Percentiles rank a stretch among this genome's conserved stretches.
Conservation (phyloP, 805 yeast species). For the Lipomyces mesembrius region DNA sequence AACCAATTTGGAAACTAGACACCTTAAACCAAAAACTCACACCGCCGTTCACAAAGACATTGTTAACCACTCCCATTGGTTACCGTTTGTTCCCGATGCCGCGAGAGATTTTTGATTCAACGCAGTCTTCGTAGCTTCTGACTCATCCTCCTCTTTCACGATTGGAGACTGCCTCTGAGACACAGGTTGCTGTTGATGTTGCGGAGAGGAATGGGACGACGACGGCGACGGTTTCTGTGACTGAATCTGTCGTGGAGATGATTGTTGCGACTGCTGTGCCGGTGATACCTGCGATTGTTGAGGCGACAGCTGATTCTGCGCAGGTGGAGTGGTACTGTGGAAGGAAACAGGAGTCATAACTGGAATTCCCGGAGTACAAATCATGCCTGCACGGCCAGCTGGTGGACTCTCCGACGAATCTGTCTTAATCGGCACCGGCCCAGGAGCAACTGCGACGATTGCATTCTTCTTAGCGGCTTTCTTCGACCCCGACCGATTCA, state of each 20-base stretch:
- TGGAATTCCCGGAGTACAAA: constrained; percentile 18
- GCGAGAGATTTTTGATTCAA: constrained; percentile 13
- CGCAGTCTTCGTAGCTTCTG: constrained; percentile 17
- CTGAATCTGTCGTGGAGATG: constrained; percentile 9
- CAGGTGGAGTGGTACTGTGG: constrained; percentile 17
- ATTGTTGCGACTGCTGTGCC: constrained; percentile 14
- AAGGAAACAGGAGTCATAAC: constrained; percentile 12
- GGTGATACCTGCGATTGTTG: constrained; percentile 27
- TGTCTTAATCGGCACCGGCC: constrained; percentile 4
- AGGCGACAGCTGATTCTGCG: constrained; percentile 13
- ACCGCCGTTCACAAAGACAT: constrained; percentile 41
- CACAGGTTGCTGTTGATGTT: constrained; percentile 38
- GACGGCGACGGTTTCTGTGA: not conserved
- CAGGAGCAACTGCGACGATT: constrained; percentile 19
- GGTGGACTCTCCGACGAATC: not conserved
- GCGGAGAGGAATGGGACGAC: constrained; percentile 11
- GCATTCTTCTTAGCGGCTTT: constrained; percentile 29
- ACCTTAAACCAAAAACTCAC: not conserved
- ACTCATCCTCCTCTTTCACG: constrained; percentile 1
- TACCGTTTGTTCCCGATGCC: constrained; percentile 28
- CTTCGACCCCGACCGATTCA: constrained; percentile 27
- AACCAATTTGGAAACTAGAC: not conserved
- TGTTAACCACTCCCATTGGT: constrained; percentile 46
- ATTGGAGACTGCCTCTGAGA: constrained; percentile 15
- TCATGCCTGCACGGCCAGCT: constrained; percentile 7